phyloP scores from a whole-genome alignment of 2,329 filamentous ascomycete genomes.

The Trichoderma simmonsii region DNA sequence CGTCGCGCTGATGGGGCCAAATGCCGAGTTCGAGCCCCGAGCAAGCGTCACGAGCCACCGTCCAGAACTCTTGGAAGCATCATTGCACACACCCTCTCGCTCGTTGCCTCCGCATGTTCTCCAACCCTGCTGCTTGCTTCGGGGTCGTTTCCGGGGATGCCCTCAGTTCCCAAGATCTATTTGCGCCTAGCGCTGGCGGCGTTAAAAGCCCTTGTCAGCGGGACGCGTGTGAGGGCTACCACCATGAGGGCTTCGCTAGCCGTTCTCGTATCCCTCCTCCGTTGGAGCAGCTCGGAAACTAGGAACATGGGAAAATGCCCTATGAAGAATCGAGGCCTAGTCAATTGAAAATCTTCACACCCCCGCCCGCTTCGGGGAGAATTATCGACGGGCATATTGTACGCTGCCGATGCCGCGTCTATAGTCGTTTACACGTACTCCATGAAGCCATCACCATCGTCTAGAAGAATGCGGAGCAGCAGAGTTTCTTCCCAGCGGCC shows the following conservation, averaged over 20 bases:
- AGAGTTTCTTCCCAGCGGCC: neutral
- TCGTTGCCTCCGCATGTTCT: neutral
- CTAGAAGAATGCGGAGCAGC: neutral
- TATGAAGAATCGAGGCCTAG: neutral
- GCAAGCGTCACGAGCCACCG: neutral
- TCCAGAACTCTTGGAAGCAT: neutral
- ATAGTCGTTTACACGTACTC: neutral
- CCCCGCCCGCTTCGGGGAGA: neutral
- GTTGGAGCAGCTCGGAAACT: neutral
- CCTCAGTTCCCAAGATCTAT: constrained; percentile 1
- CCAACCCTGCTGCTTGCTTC: neutral
- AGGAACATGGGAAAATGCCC: neutral
- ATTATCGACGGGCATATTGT: neutral
- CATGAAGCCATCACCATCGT: neutral
- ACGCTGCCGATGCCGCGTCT: neutral
- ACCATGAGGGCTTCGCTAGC: constrained; percentile 1
- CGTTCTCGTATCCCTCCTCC: constrained; percentile 5
- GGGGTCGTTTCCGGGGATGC: neutral
- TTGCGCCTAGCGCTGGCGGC: neutral
- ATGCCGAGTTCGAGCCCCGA: neutral
- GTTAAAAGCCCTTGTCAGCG: neutral
- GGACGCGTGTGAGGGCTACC: neutral
- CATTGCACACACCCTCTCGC: neutral
- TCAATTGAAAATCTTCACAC: neutral
- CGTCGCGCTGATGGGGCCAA: neutral